A percentile compares a stretch with the other conserved stretches of the same genome.
Conservation (phyloP, 2,329 filamentous ascomycete genomes). For the Calonectria pauciramosa region DNA sequence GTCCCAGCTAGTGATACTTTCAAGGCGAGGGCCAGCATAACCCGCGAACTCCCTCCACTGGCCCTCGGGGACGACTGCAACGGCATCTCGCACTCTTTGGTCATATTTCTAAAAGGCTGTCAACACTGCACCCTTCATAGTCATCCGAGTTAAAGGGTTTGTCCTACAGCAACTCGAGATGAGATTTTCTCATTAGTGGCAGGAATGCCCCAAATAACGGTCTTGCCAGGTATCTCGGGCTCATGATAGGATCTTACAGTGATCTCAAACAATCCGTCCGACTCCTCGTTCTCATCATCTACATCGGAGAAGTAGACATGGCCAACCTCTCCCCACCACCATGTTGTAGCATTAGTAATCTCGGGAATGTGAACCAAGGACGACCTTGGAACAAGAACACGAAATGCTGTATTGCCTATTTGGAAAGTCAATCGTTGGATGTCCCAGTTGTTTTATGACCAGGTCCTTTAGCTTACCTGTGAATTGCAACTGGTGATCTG, state of each 20-base stretch:
- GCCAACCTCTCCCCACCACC: slow-evolving; percentile 15
- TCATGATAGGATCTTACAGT: slow-evolving; percentile 16
- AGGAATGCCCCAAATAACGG: slow-evolving; percentile 5
- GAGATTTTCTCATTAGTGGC: slow-evolving; percentile 11
- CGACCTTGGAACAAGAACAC: slow-evolving; percentile 4
- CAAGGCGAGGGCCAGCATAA: background rate
- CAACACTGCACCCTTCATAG: background rate
- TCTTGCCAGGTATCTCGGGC: slow-evolving; percentile 13
- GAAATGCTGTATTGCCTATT: slow-evolving; percentile 4
- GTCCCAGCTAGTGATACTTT: slow-evolving; percentile 4
- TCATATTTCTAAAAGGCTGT: background rate
- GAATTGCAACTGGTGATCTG: slow-evolving; percentile 9
- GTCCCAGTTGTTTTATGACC: too few relatives aligned
- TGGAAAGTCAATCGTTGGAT: background rate
- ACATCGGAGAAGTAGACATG: slow-evolving; percentile 17
- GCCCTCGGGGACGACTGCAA: background rate
- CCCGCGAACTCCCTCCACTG: slow-evolving; percentile 17
- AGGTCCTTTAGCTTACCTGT: background rate
- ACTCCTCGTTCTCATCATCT: background rate
- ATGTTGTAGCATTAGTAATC: background rate
- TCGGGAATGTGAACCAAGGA: slow-evolving; percentile 8
- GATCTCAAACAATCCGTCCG: slow-evolving; percentile 10
- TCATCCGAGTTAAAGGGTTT: background rate
- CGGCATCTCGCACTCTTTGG: background rate
- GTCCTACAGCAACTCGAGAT: background rate